Conservation (phyloP, 1,284 basidiomycete genomes). For the Fomes fomentarius region DNA sequence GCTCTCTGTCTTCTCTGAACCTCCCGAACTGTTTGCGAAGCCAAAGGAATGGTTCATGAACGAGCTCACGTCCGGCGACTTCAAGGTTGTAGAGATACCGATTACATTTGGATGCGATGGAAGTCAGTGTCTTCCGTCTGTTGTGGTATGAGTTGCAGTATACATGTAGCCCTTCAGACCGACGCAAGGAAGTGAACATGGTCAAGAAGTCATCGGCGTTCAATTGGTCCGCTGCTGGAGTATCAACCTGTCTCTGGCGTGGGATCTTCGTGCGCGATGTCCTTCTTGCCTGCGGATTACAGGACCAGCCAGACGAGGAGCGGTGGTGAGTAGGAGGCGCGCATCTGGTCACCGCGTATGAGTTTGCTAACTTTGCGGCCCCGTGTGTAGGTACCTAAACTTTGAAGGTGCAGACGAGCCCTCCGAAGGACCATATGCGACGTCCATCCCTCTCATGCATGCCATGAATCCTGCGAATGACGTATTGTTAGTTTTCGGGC, state of each 20-base stretch:
- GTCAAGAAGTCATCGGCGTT: slow-evolving; percentile 24
- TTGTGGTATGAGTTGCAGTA: neutral
- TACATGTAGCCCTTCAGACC: no score
- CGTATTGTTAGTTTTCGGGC: slow-evolving; percentile 28
- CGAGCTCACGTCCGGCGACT: slow-evolving; percentile 21
- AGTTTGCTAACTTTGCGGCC: no score
- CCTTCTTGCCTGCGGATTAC: slow-evolving; percentile 24
- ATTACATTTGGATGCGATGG: slow-evolving; percentile 31
- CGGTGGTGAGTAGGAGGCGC: slow-evolving; percentile 28
- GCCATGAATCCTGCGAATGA: slow-evolving; percentile 29
- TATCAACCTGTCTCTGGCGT: slow-evolving; percentile 23
- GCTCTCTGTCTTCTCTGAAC: slow-evolving; percentile 21
- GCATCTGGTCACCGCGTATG: no score
- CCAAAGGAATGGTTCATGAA: slow-evolving; percentile 28
- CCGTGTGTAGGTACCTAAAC: slow-evolving; percentile 19
- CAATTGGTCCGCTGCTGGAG: slow-evolving; percentile 24
- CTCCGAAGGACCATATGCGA: slow-evolving; percentile 28
- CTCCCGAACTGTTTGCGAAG: slow-evolving; percentile 14
- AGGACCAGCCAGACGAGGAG: slow-evolving; percentile 20
- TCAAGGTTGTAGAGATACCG: slow-evolving; percentile 22
- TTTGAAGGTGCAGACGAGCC: slow-evolving; percentile 28
- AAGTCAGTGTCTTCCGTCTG: slow-evolving; percentile 14
- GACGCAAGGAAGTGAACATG: slow-evolving; percentile 30
- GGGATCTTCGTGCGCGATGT: slow-evolving; percentile 27
- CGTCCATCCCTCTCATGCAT: slow-evolving; percentile 28